Evolutionary conservation across 75 land plant genomes (phyloP).

Genomic region (Isoetes taiwanensis): DNA sequence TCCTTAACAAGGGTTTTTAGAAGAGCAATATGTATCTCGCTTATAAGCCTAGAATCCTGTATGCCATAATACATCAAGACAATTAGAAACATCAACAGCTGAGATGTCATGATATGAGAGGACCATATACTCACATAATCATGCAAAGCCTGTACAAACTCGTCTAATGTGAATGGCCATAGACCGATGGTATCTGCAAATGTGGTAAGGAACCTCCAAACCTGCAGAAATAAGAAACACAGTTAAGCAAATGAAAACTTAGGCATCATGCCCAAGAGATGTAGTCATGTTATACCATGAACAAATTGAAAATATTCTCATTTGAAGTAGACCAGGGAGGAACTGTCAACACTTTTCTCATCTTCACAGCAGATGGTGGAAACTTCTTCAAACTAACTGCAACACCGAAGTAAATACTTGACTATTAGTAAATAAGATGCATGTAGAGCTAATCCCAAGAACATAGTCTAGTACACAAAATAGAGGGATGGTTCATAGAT

Average conservation of each 20-base stretch:
- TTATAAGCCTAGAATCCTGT: constrained; percentile 80
- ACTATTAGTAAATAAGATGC: too few relatives aligned
- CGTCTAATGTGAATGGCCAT: constrained; percentile 98
- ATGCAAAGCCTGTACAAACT: constrained; percentile 91
- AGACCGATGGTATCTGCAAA: constrained; percentile 85
- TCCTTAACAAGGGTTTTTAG: constrained; percentile 71
- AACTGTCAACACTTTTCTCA: constrained; percentile 57
- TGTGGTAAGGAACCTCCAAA: constrained; percentile 83
- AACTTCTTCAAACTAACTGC: constrained; percentile 49
- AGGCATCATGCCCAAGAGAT: too few relatives aligned
- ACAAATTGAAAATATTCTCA: constrained; percentile 65
- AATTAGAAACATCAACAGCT: background rate
- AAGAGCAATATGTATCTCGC: constrained; percentile 75
- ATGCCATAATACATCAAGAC: too few relatives aligned
- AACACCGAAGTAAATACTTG: background rate
- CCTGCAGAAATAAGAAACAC: constrained; percentile 54
- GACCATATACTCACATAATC: constrained; percentile 67
- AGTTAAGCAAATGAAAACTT: too few relatives aligned
- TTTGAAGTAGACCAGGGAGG: constrained; percentile 80
- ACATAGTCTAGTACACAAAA: too few relatives aligned
- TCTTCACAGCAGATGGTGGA: constrained; percentile 55
- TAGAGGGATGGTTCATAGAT: too few relatives aligned
- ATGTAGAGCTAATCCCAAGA: too few relatives aligned
- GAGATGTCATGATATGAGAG: background rate
- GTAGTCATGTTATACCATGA: constrained; percentile 89